Evolutionary conservation across 129 eudicot genomes (phyloP).

Genomic region (Artemisia tridentata): DNA sequence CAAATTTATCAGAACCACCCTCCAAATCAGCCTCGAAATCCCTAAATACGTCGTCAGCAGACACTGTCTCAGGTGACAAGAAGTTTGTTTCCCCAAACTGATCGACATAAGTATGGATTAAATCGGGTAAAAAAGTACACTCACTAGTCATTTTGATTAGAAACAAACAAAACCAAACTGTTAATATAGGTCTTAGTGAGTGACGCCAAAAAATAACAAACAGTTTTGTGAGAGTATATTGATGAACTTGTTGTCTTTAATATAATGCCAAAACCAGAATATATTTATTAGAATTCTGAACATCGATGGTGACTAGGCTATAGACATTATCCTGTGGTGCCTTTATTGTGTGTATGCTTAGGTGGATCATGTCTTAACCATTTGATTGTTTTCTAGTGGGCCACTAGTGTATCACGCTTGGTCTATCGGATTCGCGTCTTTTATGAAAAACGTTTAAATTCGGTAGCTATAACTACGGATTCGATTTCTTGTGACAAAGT

Average conservation of each 20-base stretch:
- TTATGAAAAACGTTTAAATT: too few species aligned
- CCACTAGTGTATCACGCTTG: neutral
- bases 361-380: conserved; percentile 4
- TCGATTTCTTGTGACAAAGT: neutral
- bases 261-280: neutral
- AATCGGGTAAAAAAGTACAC: conserved; percentile 25
- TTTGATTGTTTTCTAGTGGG: conserved; percentile 12
- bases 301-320: conserved; percentile 23
- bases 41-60: conserved; percentile 58
- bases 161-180: conserved; percentile 18
- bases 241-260: conserved; percentile 16
- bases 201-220: neutral
- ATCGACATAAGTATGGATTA: conserved; percentile 19
- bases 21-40: conserved; percentile 50
- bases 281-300: conserved; percentile 16
- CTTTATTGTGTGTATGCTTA: too few species aligned
- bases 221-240: conserved; percentile 4
- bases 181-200: neutral
- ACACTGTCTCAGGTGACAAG: neutral
- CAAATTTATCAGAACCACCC: conserved; percentile 24
- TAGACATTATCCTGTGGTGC: conserved; percentile 20
- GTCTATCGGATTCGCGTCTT: neutral
- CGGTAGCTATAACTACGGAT: too few species aligned
- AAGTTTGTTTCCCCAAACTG: conserved; percentile 30
- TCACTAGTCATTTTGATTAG: conserved; percentile 23